These are phyloP conservation scores for Daphne laureola DNA, from an alignment of 441 rosid genomes.

Conservation along the genomic window DNA sequence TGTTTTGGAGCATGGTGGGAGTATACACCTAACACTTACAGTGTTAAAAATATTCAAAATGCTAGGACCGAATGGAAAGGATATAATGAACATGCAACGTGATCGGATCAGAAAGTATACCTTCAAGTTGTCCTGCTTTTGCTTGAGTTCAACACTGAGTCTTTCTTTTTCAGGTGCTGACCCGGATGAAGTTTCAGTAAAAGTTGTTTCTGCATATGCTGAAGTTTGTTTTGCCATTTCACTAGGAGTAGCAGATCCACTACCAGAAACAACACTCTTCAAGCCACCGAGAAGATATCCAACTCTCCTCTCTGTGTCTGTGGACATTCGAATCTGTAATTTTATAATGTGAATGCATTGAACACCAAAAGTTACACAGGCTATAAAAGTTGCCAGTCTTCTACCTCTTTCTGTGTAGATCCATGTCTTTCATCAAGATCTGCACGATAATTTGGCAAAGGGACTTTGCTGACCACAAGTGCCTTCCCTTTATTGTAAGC, in stretches of 20 bases:
- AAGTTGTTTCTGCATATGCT: conserved; percentile 21
- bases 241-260: conserved; percentile 26
- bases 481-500: conserved; percentile 83
- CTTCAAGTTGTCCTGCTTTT: conserved; percentile 62
- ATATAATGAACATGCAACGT: background rate
- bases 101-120: conserved; percentile 22
- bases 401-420: conserved; percentile 79
- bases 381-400: conserved; percentile 2
- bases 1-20: too few species aligned
- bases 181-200: conserved; percentile 23
- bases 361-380: conserved; percentile 1
- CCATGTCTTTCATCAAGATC: conserved; percentile 96
- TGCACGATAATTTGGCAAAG: conserved; percentile 82
- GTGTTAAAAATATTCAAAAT: background rate
- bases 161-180: conserved; percentile 47
- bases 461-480: conserved; percentile 88
- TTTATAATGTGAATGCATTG: conserved; percentile 3
- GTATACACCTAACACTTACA: background rate
- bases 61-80: too few species aligned
- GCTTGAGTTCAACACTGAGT: conserved; percentile 57
- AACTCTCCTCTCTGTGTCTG: conserved; percentile 74
- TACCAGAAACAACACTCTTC: conserved; percentile 28
- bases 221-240: conserved; percentile 30
- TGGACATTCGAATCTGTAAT: conserved; percentile 79
- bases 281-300: conserved; percentile 66